Conservation (phyloP, 192 early-diverging fungal genomes). For the Backusella luteola region DNA sequence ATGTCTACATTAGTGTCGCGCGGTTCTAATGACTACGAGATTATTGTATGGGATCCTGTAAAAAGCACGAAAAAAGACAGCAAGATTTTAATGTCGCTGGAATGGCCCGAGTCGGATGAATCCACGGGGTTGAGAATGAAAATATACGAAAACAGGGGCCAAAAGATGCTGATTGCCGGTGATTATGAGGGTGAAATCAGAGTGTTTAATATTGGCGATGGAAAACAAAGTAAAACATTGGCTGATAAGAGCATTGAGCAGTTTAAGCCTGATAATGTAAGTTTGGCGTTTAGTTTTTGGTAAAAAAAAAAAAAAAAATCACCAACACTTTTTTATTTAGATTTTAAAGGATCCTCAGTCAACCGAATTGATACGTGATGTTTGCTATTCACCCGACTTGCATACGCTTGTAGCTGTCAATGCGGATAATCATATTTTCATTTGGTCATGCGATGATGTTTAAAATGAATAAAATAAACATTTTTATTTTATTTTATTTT, state of each 20-base stretch:
- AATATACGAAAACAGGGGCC: slow-evolving; percentile 17
- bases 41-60: slow-evolving; percentile 44
- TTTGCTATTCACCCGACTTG: slow-evolving; percentile 15
- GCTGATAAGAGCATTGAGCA: slow-evolving; percentile 22
- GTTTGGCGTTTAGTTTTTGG: neutral
- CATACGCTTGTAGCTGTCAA: slow-evolving; percentile 25
- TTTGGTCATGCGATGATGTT: slow-evolving; percentile 12
- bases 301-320: too few relatives aligned
- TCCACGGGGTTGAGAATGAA: slow-evolving; percentile 22
- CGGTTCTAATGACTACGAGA: slow-evolving; percentile 43
- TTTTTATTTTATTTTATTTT: too few relatives aligned
- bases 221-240: slow-evolving; percentile 14
- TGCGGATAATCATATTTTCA: slow-evolving; percentile 18
- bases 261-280: slow-evolving; percentile 22
- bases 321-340: neutral
- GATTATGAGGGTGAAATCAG: slow-evolving; percentile 27
- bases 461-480: neutral
- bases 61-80: slow-evolving; percentile 42
- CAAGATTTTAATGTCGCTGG: slow-evolving; percentile 32
- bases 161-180: slow-evolving; percentile 27
- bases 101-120: slow-evolving; percentile 31
- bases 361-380: slow-evolving; percentile 23
- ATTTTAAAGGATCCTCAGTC: slow-evolving; percentile 12
- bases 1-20: slow-evolving; percentile 32
- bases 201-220: slow-evolving; percentile 29